These are phyloP conservation scores for Alternaria incomplexa DNA, from an alignment of 2,329 filamentous ascomycete species.

Conservation along the genomic window DNA sequence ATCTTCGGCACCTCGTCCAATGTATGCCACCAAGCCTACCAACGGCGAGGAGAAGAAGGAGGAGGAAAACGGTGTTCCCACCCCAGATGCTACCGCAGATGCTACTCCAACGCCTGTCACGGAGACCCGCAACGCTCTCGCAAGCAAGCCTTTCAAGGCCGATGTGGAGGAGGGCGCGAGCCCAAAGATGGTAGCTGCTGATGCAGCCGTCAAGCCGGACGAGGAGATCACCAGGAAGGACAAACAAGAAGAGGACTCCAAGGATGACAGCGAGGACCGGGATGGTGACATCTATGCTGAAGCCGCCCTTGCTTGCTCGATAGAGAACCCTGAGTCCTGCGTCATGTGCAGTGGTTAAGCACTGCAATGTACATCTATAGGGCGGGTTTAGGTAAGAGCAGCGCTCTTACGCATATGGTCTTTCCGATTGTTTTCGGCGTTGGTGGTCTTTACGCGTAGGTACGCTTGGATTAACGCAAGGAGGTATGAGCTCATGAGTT, in stretches of 20 bases:
- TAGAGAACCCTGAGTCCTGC: constrained; percentile 94
- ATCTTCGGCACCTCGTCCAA: constrained; percentile 69
- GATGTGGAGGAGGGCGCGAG: constrained; percentile 79
- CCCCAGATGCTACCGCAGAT: constrained; percentile 62
- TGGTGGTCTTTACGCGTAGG: constrained; percentile 13
- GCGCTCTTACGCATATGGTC: constrained; percentile 13
- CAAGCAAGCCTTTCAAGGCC: constrained; percentile 74
- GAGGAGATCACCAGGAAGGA: constrained; percentile 68
- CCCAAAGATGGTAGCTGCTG: constrained; percentile 76
- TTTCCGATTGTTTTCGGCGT: constrained; percentile 18
- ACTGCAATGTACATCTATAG: neutral
- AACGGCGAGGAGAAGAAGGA: constrained; percentile 36
- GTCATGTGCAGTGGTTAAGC: constrained; percentile 93
- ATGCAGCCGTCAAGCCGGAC: constrained; percentile 66
- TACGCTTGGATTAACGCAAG: constrained; percentile 12
- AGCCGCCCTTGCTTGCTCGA: constrained; percentile 89
- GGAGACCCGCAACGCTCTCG: constrained; percentile 59
- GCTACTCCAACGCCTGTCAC: constrained; percentile 62
- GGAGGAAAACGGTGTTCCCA: constrained; percentile 67
- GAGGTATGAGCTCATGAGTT: constrained; percentile 34
- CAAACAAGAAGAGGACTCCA: constrained; percentile 74
- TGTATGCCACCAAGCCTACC: constrained; percentile 66
- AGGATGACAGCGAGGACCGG: constrained; percentile 72
- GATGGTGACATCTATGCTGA: constrained; percentile 96
- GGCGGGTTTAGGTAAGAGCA: neutral